These are phyloP conservation scores for Aspergillus oerlinghausenensis DNA, from an alignment of 2,329 filamentous ascomycete genomes.

Conservation along the genomic window DNA sequence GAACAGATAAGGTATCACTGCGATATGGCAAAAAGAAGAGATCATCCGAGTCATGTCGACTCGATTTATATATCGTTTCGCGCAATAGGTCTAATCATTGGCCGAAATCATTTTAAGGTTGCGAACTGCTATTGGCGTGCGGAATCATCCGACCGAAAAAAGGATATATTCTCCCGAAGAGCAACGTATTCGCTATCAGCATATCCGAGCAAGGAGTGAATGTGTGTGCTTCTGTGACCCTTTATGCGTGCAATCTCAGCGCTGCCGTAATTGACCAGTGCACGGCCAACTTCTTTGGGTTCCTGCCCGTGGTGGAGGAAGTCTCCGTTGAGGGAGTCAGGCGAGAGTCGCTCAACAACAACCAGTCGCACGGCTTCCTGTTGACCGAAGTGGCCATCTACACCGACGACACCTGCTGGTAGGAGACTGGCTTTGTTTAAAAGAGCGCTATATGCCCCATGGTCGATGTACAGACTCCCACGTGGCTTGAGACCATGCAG, in stretches of 20 bases:
- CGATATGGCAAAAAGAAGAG: background rate
- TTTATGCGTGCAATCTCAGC: conserved; percentile 78
- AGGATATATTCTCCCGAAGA: conserved; percentile 78
- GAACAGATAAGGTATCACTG: background rate
- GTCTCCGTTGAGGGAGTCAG: conserved; percentile 38
- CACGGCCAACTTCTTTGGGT: conserved; percentile 74
- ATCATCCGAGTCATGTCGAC: background rate
- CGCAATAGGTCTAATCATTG: background rate
- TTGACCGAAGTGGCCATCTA: conserved; percentile 82
- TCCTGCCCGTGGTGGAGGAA: conserved; percentile 35
- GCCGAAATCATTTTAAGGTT: background rate
- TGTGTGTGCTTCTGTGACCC: conserved; percentile 77
- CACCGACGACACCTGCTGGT: conserved; percentile 83
- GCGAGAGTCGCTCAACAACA: conserved; percentile 62
- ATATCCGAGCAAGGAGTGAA: conserved; percentile 76
- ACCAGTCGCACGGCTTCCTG: conserved; percentile 87
- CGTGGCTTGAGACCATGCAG: conserved; percentile 86
- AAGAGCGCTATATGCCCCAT: conserved; percentile 78
- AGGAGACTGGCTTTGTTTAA: conserved; percentile 80
- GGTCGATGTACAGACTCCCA: conserved; percentile 87
- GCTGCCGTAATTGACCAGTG: conserved; percentile 88
- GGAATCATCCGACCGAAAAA: conserved; percentile 47
- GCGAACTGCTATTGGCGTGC: conserved; percentile 3
- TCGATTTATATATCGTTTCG: background rate
- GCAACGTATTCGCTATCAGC: conserved; percentile 94